phyloP scores from a whole-genome alignment of 1,139 yeast species.

The Diutina pseudorugosa region DNA sequence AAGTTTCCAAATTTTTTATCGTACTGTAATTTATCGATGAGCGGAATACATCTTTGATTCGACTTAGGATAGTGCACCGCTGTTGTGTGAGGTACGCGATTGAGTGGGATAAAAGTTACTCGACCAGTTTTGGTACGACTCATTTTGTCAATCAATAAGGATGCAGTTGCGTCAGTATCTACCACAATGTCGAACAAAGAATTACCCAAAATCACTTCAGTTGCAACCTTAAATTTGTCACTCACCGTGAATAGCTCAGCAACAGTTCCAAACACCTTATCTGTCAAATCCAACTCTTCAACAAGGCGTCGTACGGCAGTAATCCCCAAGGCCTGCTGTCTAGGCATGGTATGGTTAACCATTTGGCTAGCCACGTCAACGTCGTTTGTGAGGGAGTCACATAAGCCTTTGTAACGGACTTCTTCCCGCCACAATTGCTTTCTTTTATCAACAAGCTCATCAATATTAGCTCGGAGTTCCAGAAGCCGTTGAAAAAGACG shows the following conservation, averaged over 20 bases:
- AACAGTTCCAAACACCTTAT: conserved; percentile 69
- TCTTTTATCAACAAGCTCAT: conserved; percentile 46
- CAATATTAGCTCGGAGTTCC: conserved; percentile 4
- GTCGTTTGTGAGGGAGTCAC: conserved; percentile 45
- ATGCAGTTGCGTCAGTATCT: conserved; percentile 78
- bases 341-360: conserved; percentile 64
- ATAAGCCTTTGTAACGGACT: conserved; percentile 43
- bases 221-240: conserved; percentile 75
- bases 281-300: conserved; percentile 37
- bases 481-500: conserved; percentile 27
- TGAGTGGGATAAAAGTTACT: conserved; percentile 83
- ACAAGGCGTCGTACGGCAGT: conserved; percentile 53
- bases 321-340: conserved; percentile 57
- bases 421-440: conserved; percentile 76
- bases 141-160: conserved; percentile 65
- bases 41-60: conserved; percentile 53
- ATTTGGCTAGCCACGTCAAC: conserved; percentile 44
- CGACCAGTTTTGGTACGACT: conserved; percentile 65
- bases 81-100: conserved; percentile 38
- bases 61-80: conserved; percentile 39
- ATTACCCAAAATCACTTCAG: conserved; percentile 82
- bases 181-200: conserved; percentile 83
- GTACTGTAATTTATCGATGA: conserved; percentile 58
- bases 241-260: conserved; percentile 75
- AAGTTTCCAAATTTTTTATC: conserved; percentile 44